Percentiles rank a stretch among this genome's conserved stretches.
These are phyloP conservation scores for Pneumocystis wakefieldiae DNA, from an alignment of 1,139 yeast species.

Conservation along the genomic window DNA sequence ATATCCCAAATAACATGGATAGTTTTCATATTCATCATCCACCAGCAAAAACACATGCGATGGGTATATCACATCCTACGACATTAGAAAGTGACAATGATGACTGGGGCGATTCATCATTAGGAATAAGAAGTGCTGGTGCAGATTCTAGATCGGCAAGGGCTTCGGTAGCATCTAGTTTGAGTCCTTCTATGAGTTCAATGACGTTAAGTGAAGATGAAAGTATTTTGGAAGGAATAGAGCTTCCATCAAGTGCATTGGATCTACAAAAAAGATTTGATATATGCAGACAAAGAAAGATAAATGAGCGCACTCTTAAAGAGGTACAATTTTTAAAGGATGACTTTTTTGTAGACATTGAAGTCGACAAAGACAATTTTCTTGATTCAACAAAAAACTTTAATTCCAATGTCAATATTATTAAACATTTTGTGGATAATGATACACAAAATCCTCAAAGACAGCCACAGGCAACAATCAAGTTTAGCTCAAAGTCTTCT, in stretches of 20 bases:
- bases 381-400: neutral
- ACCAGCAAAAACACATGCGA: neutral
- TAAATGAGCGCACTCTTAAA: conserved; percentile 2
- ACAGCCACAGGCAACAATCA: conserved; percentile 4
- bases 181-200: conserved; percentile 5
- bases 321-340: conserved; percentile 6
- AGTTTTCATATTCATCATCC: neutral
- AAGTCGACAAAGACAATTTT: conserved; percentile 11
- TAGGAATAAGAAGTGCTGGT: conserved; percentile 3
- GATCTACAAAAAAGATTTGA: conserved; percentile 10
- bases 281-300: conserved; percentile 3
- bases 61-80: neutral
- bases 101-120: conserved; percentile 9
- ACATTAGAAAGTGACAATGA: conserved; percentile 8
- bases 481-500: conserved; percentile 10
- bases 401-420: neutral
- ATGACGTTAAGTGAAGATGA: conserved; percentile 15
- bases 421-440: neutral
- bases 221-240: conserved; percentile 14
- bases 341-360: conserved; percentile 14
- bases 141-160: neutral
- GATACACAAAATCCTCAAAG: conserved; percentile 1
- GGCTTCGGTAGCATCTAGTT: conserved; percentile 7
- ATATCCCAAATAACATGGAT: neutral
- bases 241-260: conserved; percentile 14